phyloP scores from a whole-genome alignment of 148 eudicot genomes.

The Amaranthus hypochondriacus region DNA sequence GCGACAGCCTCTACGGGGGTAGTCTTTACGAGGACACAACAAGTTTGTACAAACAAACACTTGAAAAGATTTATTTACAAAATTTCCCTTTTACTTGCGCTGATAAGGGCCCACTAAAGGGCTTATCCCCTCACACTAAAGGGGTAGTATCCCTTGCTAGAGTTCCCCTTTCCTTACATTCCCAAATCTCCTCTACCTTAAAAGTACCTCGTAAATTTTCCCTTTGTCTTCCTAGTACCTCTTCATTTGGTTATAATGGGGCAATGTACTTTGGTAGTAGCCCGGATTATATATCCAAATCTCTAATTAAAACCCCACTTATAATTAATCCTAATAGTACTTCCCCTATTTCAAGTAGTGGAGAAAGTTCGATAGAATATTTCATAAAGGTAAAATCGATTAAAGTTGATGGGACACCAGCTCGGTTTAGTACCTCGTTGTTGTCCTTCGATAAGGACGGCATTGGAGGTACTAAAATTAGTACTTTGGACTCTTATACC shows the following conservation, averaged over 20 bases:
- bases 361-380: constrained; percentile 34
- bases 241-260: constrained; percentile 16
- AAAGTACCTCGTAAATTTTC: constrained; percentile 35
- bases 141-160: constrained; percentile 33
- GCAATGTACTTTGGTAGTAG: constrained; percentile 35
- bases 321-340: constrained; percentile 33
- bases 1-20: constrained; percentile 3
- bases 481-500: constrained; percentile 40
- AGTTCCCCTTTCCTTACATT: constrained; percentile 15
- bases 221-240: constrained; percentile 35
- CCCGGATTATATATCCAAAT: constrained; percentile 26
- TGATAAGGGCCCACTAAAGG: constrained; percentile 17
- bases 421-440: constrained; percentile 25
- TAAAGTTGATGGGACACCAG: constrained; percentile 22
- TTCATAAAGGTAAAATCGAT: constrained; percentile 35
- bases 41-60: constrained; percentile 5
- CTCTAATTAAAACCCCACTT: constrained; percentile 30
- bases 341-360: constrained; percentile 19
- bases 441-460: constrained; percentile 28
- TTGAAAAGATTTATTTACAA: background rate
- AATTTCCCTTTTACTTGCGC: constrained; percentile 29
- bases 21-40: constrained; percentile 3
- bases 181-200: constrained; percentile 27
- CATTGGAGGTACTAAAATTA: constrained; percentile 31
- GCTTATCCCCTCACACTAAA: constrained; percentile 24